Evolutionary conservation across 306 rosid species (phyloP), one percentile per base, ranked within the genome.

Genomic region (Lablab purpureus): DNA sequence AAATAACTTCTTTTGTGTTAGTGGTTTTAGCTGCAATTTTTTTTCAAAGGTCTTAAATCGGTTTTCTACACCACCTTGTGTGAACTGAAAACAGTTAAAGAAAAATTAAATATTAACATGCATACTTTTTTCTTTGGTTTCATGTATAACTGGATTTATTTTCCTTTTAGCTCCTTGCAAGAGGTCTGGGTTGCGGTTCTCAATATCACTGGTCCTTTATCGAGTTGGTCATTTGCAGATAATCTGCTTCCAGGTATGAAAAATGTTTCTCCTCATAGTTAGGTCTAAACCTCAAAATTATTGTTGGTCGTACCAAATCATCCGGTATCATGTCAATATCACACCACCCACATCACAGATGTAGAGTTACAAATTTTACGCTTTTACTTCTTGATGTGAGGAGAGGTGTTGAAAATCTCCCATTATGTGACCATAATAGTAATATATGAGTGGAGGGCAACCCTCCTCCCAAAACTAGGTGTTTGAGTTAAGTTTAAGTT

Each of bases 141-240:
- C 34, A 27, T 62, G 19, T 43, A 18, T 51, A 59, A 71, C 66
- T 71, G 27, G 43, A 56, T 82, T 43, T 30, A 52, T 79, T 66
- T 82, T 76, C 72, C 67, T 84, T 68, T 75, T 87, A 95, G 97
- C 68, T 90, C 99, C 77, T 78, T 93, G 40, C 86, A 91, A 88
- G 99, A 95, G 88, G 82, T 95, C 52, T 93, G 99, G 99, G 98
- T 90, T 80, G 71, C 98, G 1, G 98, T 90, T 83, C 89, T 95
- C 52, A 95, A 95, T 79, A 89, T 95, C 76, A 95, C 99, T 7
- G 99, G 99, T 75, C 99, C 98, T 67, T 87, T 95, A 90, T 91
- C 97, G n/a, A 84, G 85, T 82, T 95, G 99, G 99, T 95, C 99
- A 76, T 92, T 95, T 85, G 97, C 98, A 54, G 97, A 93, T 67